Evolutionary conservation across 257 asterid species (phyloP).

Genomic region (Solanum tacnaense): DNA sequence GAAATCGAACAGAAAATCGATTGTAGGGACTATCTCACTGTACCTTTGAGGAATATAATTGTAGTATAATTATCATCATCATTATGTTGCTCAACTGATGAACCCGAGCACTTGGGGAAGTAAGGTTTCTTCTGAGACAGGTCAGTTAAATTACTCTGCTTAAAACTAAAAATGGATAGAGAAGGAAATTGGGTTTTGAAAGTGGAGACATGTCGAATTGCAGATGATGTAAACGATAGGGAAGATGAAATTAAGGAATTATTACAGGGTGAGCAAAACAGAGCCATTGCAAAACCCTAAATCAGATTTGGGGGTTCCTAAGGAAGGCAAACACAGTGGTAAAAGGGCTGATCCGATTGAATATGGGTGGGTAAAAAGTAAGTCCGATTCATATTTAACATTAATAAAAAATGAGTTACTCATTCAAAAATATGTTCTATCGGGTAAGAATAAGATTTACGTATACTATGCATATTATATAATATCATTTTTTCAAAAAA

Average conservation of each 20-base stretch:
- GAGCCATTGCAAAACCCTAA: background rate
- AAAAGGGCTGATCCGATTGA: background rate
- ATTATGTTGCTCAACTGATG: background rate
- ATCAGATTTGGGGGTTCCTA: background rate
- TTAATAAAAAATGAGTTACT: background rate
- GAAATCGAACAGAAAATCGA: background rate
- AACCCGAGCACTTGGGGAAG: background rate
- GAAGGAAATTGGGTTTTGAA: background rate
- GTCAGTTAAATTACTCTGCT: background rate
- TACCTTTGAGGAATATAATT: background rate
- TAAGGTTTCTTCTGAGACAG: background rate
- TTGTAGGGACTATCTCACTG: background rate
- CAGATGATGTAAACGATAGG: background rate
- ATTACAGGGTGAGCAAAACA: background rate
- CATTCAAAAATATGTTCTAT: background rate
- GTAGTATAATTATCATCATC: background rate
- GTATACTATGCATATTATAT: background rate
- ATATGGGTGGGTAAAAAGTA: background rate
- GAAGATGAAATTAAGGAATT: background rate
- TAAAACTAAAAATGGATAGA: background rate
- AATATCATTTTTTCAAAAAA: too few species aligned
- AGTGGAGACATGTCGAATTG: background rate
- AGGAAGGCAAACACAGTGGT: background rate
- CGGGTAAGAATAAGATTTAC: too few species aligned
- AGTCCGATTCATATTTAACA: background rate